Conservation (phyloP, 2,329 filamentous ascomycete genomes). For the Harringtonia aguacate region DNA sequence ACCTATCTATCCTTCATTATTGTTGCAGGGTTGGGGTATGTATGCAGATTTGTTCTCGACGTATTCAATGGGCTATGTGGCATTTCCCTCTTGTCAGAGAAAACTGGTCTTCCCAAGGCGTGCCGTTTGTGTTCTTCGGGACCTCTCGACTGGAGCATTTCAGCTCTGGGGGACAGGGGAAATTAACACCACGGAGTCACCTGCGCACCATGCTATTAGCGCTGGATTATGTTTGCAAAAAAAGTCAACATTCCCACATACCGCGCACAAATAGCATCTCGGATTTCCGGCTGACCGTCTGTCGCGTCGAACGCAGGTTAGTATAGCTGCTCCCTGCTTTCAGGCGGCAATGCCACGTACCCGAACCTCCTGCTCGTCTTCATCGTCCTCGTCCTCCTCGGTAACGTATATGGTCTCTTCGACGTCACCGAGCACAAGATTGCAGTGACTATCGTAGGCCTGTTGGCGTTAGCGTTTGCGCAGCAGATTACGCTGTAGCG, state of each 20-base stretch:
- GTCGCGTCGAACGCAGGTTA: not conserved
- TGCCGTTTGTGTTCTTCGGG: too few relatives aligned
- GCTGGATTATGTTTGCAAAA: too few relatives aligned
- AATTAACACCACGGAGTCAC: constrained; percentile 18
- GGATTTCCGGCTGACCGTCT: constrained; percentile 93
- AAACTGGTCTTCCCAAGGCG: too few relatives aligned
- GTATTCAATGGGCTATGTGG: too few relatives aligned
- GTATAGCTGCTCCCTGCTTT: not conserved
- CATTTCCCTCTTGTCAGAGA: too few relatives aligned
- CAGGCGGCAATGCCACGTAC: constrained; percentile 30
- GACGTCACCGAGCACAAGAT: constrained; percentile 88
- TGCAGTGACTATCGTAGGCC: constrained; percentile 99
- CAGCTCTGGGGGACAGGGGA: constrained; percentile 14
- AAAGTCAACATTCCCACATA: constrained; percentile 25
- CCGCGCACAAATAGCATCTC: constrained; percentile 99
- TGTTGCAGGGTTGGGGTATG: too few relatives aligned
- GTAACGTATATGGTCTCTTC: constrained; percentile 95
- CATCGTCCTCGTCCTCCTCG: constrained; percentile 74
- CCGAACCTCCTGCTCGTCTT: constrained; percentile 47
- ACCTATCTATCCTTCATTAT: too few relatives aligned
- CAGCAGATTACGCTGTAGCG: too few relatives aligned
- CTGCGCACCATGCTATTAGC: constrained; percentile 1
- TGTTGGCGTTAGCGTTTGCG: too few relatives aligned
- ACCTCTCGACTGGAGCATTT: not conserved
- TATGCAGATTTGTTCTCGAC: too few relatives aligned